Evolutionary conservation across 73 alveolate species (phyloP).

Genomic region (Durusdinium trenchii): DNA sequence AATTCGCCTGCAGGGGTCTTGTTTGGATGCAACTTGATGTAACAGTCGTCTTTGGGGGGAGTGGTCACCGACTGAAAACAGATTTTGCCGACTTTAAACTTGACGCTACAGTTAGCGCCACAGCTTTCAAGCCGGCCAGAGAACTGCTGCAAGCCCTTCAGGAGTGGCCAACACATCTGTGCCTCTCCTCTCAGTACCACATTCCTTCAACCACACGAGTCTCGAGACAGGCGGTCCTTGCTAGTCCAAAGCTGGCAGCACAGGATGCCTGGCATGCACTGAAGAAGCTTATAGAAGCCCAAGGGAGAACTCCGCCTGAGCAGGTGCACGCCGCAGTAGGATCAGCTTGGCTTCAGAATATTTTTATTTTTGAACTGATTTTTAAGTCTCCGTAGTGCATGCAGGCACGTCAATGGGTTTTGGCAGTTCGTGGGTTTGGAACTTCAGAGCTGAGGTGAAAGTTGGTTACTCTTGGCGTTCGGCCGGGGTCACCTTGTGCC

Average conservation of each 20-base stretch:
- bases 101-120: no score
- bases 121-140: no score
- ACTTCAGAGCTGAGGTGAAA: not conserved
- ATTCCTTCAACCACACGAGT: constrained; percentile 52
- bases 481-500: constrained; percentile 50
- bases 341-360: not conserved
- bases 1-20: no score
- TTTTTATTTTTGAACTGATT: not conserved
- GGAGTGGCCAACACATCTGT: constrained; percentile 76
- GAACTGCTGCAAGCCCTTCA: no score
- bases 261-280: constrained; percentile 44
- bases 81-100: no score
- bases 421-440: not conserved
- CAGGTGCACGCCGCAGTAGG: constrained; percentile 26
- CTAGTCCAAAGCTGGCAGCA: constrained; percentile 2
- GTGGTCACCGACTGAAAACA: no score
- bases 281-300: not conserved
- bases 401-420: not conserved
- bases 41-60: no score
- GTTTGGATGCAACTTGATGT: no score
- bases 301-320: not conserved
- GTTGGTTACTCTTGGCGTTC: constrained; percentile 67
- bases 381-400: no score
- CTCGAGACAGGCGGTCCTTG: constrained; percentile 33
- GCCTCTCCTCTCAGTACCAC: constrained; percentile 59